Conservation (phyloP, 2,329 filamentous ascomycete species). For the Fusarium fracticaudum region DNA sequence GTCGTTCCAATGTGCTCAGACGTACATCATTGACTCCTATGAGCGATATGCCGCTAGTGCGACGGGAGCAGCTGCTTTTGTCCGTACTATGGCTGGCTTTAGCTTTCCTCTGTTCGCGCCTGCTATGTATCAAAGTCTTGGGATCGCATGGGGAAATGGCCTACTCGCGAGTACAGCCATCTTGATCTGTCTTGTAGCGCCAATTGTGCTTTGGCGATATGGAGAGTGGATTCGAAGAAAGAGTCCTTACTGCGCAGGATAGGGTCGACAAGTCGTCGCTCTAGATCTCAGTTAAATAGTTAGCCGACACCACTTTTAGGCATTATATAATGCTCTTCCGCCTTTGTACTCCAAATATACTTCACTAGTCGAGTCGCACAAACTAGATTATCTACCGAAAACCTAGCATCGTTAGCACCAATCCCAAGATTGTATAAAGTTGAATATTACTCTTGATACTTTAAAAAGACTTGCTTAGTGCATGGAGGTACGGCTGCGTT, state of each 20-base stretch:
- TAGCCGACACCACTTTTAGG: too few relatives aligned
- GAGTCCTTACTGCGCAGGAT: conserved; percentile 34
- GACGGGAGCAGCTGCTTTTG: conserved; percentile 63
- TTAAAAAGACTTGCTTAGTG: too few relatives aligned
- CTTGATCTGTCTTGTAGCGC: conserved; percentile 29
- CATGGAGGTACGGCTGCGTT: too few relatives aligned
- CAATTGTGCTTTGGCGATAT: conserved; percentile 30
- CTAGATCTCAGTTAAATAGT: background rate
- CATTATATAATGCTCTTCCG: background rate
- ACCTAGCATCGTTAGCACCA: too few relatives aligned
- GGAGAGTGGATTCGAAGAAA: conserved; percentile 34
- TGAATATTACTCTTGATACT: too few relatives aligned
- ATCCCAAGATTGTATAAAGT: too few relatives aligned
- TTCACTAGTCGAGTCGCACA: too few relatives aligned
- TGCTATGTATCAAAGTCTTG: conserved; percentile 50
- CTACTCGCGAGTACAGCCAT: conserved; percentile 46
- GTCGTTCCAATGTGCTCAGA: conserved; percentile 66
- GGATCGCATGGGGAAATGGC: conserved; percentile 57
- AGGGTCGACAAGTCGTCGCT: background rate
- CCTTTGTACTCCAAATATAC: background rate
- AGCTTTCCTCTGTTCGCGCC: conserved; percentile 67
- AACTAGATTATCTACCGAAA: too few relatives aligned
- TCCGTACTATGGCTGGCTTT: conserved; percentile 65
- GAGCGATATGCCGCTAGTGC: conserved; percentile 50
- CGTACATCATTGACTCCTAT: conserved; percentile 66